Evolutionary conservation across 2,329 filamentous ascomycete genomes (phyloP), one percentile per base, ranked within the genome.

Genomic region (Xylaria sp.): DNA sequence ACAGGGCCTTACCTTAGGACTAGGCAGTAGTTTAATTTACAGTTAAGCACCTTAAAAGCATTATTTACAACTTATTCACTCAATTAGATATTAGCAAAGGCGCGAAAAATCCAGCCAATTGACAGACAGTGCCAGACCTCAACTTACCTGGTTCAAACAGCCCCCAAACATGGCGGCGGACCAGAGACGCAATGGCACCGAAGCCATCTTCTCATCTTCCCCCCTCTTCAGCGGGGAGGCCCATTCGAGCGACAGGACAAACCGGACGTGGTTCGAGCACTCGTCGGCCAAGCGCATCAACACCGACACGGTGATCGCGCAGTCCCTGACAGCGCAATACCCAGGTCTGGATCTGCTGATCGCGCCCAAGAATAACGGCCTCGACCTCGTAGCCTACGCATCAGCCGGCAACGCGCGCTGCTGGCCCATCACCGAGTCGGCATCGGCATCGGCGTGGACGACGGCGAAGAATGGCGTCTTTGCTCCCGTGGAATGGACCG

Each of bases 331-430:
- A 58, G 73, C 78, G 41, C 78, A 84, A 59, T 85, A 86, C 64
- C 83, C 84, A 3, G 68, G 79, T 25, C 80, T 84, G 15, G 73
- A 82, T 41, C 77, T 86, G 12, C 78, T 82, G 33, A 79, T 84
- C 60, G 78, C 78, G 5, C 78, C 80, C 1, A 71, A 75, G 20
- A 52, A 46, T 7, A 76, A 71, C 20, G 76, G 77, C 68, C 74
- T 73, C 6, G 63, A 84, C 66, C 77, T 86, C n/a, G 76, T 85
- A 1, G 74, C 73, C 4, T 87, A 80, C 55, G 84, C 85, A 1
- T 68, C 73, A 0, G 76, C 80, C 6, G 84, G 84, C 12, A 73
- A 82, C 68, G 85, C 84, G 5, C 73, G 57, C 31, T 78, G 77
- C 39, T 78, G 70, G 15, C 36, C 64, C 2, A 48, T 71, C n/a